Base-by-base conservation (phyloP, 345 rosid genomes). In the Aquilaria sinensis region DNA sequence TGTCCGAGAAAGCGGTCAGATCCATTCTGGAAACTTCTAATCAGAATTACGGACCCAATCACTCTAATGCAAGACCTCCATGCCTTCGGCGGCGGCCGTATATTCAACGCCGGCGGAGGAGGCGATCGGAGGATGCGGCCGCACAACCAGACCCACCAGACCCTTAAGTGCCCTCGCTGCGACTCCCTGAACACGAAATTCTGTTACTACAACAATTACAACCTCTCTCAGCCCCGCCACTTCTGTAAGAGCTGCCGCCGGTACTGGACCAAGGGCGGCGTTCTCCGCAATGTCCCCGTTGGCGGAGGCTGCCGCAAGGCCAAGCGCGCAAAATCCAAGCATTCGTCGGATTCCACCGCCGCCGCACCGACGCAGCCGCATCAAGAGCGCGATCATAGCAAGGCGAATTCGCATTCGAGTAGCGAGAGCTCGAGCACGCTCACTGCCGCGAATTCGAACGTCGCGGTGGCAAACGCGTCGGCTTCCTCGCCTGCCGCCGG, bases 241-340 rank as follows among this genome's bases (percentile, higher is more conserved):
- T 93, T 93, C 80, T 93, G 98, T 77, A 93, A 93, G 76, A 69
- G 57, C 83, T 93, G 98, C 77, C 96, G 98, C 51, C 84, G 97
- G 47, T 93, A 93, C 85, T 93, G 98, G 98, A 93, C 98, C 47
- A 93, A 88, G 72, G 98, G 97, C 31, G 98, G 98, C 66, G 90
- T 93, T 61, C 94, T 93, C 58, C 93, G 98, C 47, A 93, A 90
- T 87, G 98, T 93, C 31, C 97, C 98, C 13, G 83, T 90, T 12
- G 98, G 98, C 15, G 97, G 93, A 4, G 89, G 93, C 55, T 87
- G 89, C 69, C 86, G 93, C 47, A 87, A 87, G 64, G 72, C 82
- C 43, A 93, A 90, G 74, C 80, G 96, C 43, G 69, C 92, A 6
- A 90, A 84, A 66, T 50, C 81, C 2, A 84, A 83, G 52, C 61